Percentiles rank a stretch among this genome's conserved stretches.
Evolutionary conservation across 345 rosid genomes (phyloP).

Genomic region (Populus deltoides): DNA sequence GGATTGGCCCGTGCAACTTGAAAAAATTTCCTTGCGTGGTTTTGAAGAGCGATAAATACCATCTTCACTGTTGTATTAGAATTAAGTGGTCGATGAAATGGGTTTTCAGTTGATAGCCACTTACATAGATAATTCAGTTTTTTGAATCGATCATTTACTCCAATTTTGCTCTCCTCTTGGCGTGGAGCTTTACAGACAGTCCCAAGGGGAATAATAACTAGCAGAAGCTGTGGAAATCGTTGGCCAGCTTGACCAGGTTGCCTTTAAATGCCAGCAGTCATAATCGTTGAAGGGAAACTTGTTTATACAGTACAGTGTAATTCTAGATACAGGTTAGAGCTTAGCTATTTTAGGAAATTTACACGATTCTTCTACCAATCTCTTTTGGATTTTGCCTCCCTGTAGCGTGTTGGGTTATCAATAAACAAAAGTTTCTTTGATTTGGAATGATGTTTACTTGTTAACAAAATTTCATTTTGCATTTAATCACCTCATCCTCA

Average conservation of each 20-base stretch:
- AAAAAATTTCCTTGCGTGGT: conserved; percentile 52
- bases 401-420: conserved; percentile 9
- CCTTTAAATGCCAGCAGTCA: conserved; percentile 7
- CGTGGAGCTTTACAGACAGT: not conserved
- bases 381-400: not conserved
- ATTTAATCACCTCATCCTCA: not conserved
- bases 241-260: conserved; percentile 15
- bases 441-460: not conserved
- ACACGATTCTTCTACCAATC: conserved; percentile 24
- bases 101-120: not conserved
- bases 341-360: conserved; percentile 8
- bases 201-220: conserved; percentile 22
- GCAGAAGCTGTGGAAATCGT: conserved; percentile 18
- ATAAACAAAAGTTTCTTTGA: conserved; percentile 17
- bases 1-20: conserved; percentile 65
- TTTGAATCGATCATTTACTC: conserved; percentile 21
- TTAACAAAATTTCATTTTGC: not conserved
- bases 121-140: conserved; percentile 9
- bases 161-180: conserved; percentile 25
- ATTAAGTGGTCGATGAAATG: conserved; percentile 14
- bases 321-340: conserved; percentile 24
- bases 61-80: conserved; percentile 5
- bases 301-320: conserved; percentile 23
- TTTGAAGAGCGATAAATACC: conserved; percentile 36
- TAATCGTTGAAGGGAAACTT: conserved; percentile 13